Evolutionary conservation across 306 rosid species (phyloP), one percentile per base, ranked within the genome.

Genomic region (Cotoneaster glaucophyllus): DNA sequence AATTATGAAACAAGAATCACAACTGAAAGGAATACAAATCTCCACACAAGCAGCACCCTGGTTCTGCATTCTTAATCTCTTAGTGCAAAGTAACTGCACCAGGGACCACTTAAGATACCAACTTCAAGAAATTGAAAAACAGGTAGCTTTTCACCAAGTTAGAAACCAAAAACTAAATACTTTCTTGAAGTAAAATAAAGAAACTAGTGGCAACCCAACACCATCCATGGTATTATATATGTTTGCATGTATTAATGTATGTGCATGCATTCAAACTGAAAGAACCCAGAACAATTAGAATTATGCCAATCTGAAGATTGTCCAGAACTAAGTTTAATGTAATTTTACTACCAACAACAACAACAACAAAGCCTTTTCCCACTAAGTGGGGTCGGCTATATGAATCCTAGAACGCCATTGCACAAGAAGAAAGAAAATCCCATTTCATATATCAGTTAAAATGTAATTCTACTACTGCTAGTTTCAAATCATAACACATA

Each of bases 1-100:
- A 59, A 74, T 67, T 45, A 32, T 59, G 50, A 80, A 74, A 74
- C 73, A 81, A 65, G 69, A 80, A 77, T 71, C 61, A 70, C 76
- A 77, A 41, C 34, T 76, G 62, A 78, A 54, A 72, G 53, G 37
- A 43, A 80, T 53, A 77, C 44, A 29, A 61, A 50, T 70, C 45
- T 73, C 64, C 68, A 63, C 31, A 68, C 58, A 79, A 48, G 54
- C 73, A 34, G 28, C 56, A 69, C 45, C 12, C 56, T 13, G 24
- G 43, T 17, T 34, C 19, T 39, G 77, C 53, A 14, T 48, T 48
- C 53, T 14, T 48, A 48, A 48, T 48, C 28, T 72, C 44, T 24
- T 57, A 37, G 67, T 44, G 62, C 65, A 34, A 32, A 24, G 21
- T 29, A 63, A 15, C 31, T 26, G 19, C 67, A 28, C 67, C 67